phyloP scores from a whole-genome alignment of 2,329 filamentous ascomycete species.

The Leptographium galeiforme region DNA sequence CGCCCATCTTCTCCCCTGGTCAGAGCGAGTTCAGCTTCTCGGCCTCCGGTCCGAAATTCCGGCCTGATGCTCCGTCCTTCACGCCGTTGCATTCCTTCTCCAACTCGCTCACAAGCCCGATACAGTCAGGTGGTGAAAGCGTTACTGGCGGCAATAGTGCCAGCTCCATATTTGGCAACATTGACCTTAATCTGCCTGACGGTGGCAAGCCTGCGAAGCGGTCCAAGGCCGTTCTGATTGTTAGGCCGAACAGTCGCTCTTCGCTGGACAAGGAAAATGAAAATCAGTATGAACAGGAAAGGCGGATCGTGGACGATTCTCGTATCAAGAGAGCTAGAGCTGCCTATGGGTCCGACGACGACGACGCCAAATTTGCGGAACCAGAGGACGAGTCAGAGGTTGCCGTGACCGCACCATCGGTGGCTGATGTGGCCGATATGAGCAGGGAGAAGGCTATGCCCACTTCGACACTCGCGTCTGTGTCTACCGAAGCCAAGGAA shows the following conservation, averaged over 20 bases:
- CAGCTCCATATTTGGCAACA: constrained; percentile 54
- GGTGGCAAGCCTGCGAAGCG: constrained; percentile 53
- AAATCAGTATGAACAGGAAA: constrained; percentile 39
- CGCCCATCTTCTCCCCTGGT: constrained; percentile 58
- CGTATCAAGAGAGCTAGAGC: constrained; percentile 67
- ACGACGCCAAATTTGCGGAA: constrained; percentile 62
- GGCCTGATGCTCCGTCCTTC: constrained; percentile 65
- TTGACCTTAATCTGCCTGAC: constrained; percentile 48
- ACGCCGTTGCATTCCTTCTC: constrained; percentile 44
- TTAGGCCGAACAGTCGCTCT: constrained; percentile 42
- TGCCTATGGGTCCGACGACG: constrained; percentile 52
- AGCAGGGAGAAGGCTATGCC: constrained; percentile 35
- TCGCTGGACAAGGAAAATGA: constrained; percentile 14
- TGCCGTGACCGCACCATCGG: not conserved
- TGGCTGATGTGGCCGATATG: constrained; percentile 15
- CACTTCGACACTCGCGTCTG: constrained; percentile 38
- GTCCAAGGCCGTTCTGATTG: constrained; percentile 74
- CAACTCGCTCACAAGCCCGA: constrained; percentile 32
- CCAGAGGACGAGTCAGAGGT: constrained; percentile 14
- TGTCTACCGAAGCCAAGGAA: constrained; percentile 40
- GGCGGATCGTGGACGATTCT: constrained; percentile 50
- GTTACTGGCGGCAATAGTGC: constrained; percentile 19
- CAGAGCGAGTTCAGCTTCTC: constrained; percentile 57
- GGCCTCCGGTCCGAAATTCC: constrained; percentile 52
- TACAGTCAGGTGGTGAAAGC: constrained; percentile 30